These are phyloP conservation scores for Psilocybe tampanensis DNA, from an alignment of 768 basidiomycete genomes.

Conservation along the genomic window DNA sequence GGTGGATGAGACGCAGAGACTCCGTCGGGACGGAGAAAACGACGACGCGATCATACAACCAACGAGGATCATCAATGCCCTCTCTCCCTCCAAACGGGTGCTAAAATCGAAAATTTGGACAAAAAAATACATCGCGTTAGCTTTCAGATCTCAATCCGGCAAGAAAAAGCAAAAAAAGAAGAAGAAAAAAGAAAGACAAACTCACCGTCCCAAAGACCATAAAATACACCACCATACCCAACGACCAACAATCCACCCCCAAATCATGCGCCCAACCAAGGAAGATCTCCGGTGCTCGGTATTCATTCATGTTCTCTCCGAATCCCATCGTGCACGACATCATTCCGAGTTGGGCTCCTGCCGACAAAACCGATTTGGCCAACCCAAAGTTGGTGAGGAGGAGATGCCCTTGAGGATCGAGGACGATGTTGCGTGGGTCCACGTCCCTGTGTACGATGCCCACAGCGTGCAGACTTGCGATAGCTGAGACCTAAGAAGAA, in stretches of 20 bases:
- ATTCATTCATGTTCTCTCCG: conserved; percentile 24
- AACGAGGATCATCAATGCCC: conserved; percentile 22
- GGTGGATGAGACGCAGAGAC: conserved; percentile 28
- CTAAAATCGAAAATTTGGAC: conserved; percentile 28
- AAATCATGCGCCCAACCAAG: conserved; percentile 57
- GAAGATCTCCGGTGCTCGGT: conserved; percentile 55
- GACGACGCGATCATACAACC: conserved; percentile 36
- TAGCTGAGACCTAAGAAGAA: conserved; percentile 44
- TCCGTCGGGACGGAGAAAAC: conserved; percentile 31
- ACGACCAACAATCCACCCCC: conserved; percentile 61
- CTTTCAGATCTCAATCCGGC: no score
- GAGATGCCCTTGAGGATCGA: conserved; percentile 48
- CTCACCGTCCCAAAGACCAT: conserved; percentile 51
- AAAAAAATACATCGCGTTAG: no score
- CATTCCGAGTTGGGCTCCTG: not conserved
- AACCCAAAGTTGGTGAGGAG: conserved; percentile 44
- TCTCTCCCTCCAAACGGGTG: conserved; percentile 39
- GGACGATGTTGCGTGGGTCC: conserved; percentile 44
- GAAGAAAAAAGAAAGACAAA: not conserved
- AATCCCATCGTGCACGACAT: not conserved
- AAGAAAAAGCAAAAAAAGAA: no score
- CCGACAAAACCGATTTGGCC: conserved; percentile 29
- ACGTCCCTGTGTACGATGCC: conserved; percentile 52
- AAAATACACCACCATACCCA: conserved; percentile 53
- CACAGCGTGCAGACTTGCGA: conserved; percentile 44